phyloP scores from a whole-genome alignment of 805 yeast genomes.

The Saccharomycopsis synnaedendra region DNA sequence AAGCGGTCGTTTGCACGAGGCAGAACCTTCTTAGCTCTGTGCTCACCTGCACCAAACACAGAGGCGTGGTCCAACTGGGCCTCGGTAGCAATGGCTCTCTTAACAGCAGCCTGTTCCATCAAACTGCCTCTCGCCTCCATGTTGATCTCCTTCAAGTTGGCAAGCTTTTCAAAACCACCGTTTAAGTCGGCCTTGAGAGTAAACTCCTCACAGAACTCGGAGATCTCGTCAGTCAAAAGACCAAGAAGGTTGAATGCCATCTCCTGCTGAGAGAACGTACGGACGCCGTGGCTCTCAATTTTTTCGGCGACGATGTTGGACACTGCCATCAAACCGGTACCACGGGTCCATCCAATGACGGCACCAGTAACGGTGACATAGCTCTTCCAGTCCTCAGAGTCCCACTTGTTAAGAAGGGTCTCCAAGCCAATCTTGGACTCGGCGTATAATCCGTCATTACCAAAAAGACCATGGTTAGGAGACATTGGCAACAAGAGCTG shows the following conservation, averaged over 20 bases:
- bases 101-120: slow-evolving; percentile 71
- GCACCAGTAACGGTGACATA: slow-evolving; percentile 97
- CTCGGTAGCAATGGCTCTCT: slow-evolving; percentile 93
- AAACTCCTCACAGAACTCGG: slow-evolving; percentile 77
- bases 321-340: slow-evolving; percentile 97
- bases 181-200: slow-evolving; percentile 98
- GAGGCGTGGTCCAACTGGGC: slow-evolving; percentile 71
- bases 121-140: slow-evolving; percentile 61
- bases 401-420: slow-evolving; percentile 97
- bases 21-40: slow-evolving; percentile 32
- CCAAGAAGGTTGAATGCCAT: slow-evolving; percentile 99
- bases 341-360: slow-evolving; percentile 99
- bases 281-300: slow-evolving; percentile 87
- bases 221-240: slow-evolving; percentile 77
- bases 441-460: slow-evolving; percentile 96
- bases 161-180: slow-evolving; percentile 95
- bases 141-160: slow-evolving; percentile 83
- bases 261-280: slow-evolving; percentile 97
- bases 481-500: slow-evolving; percentile 94
- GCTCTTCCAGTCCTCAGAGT: slow-evolving; percentile 92
- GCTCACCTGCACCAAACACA: slow-evolving; percentile 21
- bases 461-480: slow-evolving; percentile 98
- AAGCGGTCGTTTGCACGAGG: slow-evolving; percentile 94
- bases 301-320: slow-evolving; percentile 98
- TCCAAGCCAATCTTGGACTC: slow-evolving; percentile 94